phyloP scores from a whole-genome alignment of 2,329 filamentous ascomycete genomes.

The Cylindrodendrum hubeiense region DNA sequence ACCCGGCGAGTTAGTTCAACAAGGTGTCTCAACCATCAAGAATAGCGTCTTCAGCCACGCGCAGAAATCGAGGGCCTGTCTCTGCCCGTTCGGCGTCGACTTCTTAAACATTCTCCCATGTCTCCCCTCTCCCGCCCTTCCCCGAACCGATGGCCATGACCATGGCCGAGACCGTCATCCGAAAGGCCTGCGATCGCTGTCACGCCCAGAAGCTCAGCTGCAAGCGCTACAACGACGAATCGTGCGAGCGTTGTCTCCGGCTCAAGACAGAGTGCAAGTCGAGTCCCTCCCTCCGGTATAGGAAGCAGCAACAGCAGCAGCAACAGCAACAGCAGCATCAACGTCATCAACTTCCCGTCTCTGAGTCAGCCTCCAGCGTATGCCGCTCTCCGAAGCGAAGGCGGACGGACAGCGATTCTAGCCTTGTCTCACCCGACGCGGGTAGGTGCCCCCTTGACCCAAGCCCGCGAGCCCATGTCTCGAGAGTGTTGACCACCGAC shows the following conservation, averaged over 20 bases:
- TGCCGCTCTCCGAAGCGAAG: constrained; percentile 54
- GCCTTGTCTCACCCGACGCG: constrained; percentile 50
- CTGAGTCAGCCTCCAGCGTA: constrained; percentile 31
- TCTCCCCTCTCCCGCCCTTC: constrained; percentile 38
- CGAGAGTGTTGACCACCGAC: constrained; percentile 40
- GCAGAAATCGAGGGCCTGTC: not conserved
- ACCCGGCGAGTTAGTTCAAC: not conserved
- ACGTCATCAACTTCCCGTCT: constrained; percentile 25
- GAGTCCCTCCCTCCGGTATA: constrained; percentile 56
- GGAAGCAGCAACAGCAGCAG: constrained; percentile 46
- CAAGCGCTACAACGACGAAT: constrained; percentile 54
- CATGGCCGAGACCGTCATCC: constrained; percentile 54
- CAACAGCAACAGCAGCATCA: constrained; percentile 9
- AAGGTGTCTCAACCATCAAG: constrained; percentile 16
- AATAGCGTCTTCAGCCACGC: constrained; percentile 1
- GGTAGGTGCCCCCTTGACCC: constrained; percentile 47
- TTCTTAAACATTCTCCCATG: constrained; percentile 48
- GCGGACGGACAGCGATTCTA: constrained; percentile 50
- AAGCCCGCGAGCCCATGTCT: constrained; percentile 19
- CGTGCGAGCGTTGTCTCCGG: constrained; percentile 58
- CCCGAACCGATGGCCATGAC: constrained; percentile 44
- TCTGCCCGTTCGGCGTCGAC: constrained; percentile 25
- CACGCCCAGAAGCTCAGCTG: constrained; percentile 61
- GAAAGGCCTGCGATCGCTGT: constrained; percentile 62
- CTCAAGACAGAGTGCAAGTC: constrained; percentile 58